Percentiles rank a stretch among this genome's conserved stretches.
Conservation (phyloP, 257 asterid genomes). For the Thymus quinquecostatus region DNA sequence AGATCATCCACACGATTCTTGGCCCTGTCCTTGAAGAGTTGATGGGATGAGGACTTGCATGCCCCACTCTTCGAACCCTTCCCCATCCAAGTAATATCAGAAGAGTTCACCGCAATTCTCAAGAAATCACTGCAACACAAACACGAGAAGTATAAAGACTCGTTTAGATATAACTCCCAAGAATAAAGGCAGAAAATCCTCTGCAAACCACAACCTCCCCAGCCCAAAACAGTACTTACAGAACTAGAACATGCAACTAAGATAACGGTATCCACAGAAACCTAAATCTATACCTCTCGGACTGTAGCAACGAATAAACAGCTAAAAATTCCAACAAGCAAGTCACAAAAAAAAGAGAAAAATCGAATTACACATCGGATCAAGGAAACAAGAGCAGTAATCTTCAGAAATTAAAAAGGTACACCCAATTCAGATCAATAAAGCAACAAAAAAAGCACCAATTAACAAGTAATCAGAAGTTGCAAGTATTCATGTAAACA, state of each 20-base stretch:
- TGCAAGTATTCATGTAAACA: background rate
- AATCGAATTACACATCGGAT: constrained; percentile 25
- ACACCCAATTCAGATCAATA: background rate
- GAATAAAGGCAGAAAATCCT: background rate
- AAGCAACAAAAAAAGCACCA: background rate
- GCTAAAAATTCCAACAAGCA: constrained; percentile 3
- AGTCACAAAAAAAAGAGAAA: background rate
- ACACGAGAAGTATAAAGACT: constrained; percentile 18
- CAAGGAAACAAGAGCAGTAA: constrained; percentile 13
- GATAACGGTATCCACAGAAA: background rate
- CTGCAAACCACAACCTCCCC: background rate
- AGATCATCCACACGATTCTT: constrained; percentile 96
- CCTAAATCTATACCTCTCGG: background rate
- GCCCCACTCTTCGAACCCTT: constrained; percentile 82
- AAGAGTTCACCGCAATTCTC: constrained; percentile 26
- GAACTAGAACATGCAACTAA: constrained; percentile 23
- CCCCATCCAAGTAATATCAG: constrained; percentile 56
- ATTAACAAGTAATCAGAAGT: background rate
- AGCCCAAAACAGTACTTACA: background rate
- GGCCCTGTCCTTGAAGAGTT: constrained; percentile 91
- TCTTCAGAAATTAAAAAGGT: background rate
- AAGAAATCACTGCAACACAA: constrained; percentile 42
- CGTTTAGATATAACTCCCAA: background rate
- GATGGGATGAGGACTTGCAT: constrained; percentile 84
- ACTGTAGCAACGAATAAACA: background rate